Percentiles rank a stretch among this genome's conserved stretches.
Evolutionary conservation across 176 grass and related monocot genomes (phyloP).

Genomic region (Eragrostis nindensis): DNA sequence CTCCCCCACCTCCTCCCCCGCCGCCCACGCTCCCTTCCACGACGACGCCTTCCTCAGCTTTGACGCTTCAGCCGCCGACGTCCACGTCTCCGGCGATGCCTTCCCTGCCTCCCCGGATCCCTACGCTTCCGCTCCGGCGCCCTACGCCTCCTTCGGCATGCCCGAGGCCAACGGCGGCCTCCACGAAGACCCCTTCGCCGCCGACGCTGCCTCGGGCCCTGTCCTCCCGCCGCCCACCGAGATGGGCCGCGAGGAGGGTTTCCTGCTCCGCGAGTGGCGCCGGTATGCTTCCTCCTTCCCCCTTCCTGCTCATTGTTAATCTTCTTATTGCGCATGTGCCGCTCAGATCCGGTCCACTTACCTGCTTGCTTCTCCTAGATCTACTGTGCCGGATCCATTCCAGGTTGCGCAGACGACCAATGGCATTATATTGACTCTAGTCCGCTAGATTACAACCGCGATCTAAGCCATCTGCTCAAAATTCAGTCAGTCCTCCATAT

Average conservation of each 20-base stretch:
- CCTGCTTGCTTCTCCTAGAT: slow-evolving; percentile 13
- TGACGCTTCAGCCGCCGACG: slow-evolving; percentile 24
- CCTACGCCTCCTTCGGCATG: slow-evolving; percentile 61
- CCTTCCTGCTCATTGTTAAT: not conserved
- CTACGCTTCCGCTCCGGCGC: slow-evolving; percentile 40
- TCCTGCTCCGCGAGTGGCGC: slow-evolving; percentile 91
- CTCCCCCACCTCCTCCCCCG: slow-evolving; percentile 43
- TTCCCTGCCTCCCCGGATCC: slow-evolving; percentile 65
- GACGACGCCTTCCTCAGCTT: slow-evolving; percentile 66
- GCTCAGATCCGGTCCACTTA: slow-evolving; percentile 26
- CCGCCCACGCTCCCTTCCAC: slow-evolving; percentile 50
- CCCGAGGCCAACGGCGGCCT: slow-evolving; percentile 57
- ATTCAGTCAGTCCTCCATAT: not conserved
- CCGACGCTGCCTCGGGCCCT: slow-evolving; percentile 42
- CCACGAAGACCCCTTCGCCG: slow-evolving; percentile 49
- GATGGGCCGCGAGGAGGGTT: slow-evolving; percentile 81
- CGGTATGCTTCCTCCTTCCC: slow-evolving; percentile 35
- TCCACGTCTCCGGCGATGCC: slow-evolving; percentile 35
- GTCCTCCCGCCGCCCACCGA: slow-evolving; percentile 69
- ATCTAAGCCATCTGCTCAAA: not conserved
- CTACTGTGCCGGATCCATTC: not conserved
- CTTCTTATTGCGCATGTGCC: not conserved
- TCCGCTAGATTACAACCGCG: not conserved
- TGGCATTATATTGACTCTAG: not conserved
- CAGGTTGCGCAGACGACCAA: not conserved